phyloP scores from a whole-genome alignment of 1,139 yeast genomes.

The Lodderomyces theae region DNA sequence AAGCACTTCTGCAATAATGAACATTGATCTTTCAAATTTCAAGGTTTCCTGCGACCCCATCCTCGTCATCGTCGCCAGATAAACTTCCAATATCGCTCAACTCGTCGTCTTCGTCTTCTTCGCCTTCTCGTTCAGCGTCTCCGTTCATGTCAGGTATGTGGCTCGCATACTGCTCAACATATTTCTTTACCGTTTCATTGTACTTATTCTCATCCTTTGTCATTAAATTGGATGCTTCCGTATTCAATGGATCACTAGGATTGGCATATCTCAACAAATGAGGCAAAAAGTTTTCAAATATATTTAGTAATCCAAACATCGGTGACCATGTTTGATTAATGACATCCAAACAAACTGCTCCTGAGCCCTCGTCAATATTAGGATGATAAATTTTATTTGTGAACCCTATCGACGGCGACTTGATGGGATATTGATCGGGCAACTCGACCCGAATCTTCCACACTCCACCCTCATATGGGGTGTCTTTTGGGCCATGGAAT shows the following conservation, averaged over 20 bases:
- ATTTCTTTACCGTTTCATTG: slow-evolving; percentile 65
- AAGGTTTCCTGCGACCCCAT: slow-evolving; percentile 12
- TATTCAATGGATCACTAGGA: slow-evolving; percentile 90
- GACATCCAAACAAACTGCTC: slow-evolving; percentile 93
- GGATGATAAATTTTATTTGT: slow-evolving; percentile 92
- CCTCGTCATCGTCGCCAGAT: slow-evolving; percentile 39
- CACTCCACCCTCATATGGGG: slow-evolving; percentile 85
- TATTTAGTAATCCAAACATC: slow-evolving; percentile 87
- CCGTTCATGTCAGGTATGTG: slow-evolving; percentile 19
- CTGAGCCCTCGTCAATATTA: slow-evolving; percentile 84
- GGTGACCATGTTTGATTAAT: slow-evolving; percentile 99
- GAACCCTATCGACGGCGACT: slow-evolving; percentile 94
- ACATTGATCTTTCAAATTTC: too few species aligned
- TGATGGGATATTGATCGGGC: slow-evolving; percentile 94
- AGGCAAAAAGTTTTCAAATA: slow-evolving; percentile 91
- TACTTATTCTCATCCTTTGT: slow-evolving; percentile 69
- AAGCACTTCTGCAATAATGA: too few species aligned
- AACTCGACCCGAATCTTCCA: slow-evolving; percentile 94
- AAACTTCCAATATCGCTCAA: slow-evolving; percentile 50
- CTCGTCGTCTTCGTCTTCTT: slow-evolving; percentile 48
- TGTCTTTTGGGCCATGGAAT: slow-evolving; percentile 84
- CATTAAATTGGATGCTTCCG: slow-evolving; percentile 85
- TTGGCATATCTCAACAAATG: slow-evolving; percentile 90
- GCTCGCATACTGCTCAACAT: slow-evolving; percentile 72
- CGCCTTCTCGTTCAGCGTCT: slow-evolving; percentile 38